A percentile compares a stretch with the other conserved stretches of the same genome.
Evolutionary conservation across 2,329 filamentous ascomycete genomes (phyloP).

Genomic region (Cytospora piceae): DNA sequence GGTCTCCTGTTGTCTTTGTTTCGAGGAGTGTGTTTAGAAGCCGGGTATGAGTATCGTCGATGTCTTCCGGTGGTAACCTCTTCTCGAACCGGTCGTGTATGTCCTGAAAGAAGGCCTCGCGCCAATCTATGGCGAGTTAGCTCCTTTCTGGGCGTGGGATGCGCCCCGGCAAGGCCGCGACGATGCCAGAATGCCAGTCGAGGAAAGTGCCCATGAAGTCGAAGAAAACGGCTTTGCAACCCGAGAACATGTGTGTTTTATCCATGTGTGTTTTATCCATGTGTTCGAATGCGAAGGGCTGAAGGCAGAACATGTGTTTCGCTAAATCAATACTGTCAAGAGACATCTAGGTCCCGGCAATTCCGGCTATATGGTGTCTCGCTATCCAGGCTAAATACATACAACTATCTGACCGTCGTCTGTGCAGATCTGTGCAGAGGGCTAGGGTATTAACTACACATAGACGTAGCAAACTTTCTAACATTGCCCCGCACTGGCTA

Average conservation of each 20-base stretch:
- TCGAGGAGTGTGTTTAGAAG: constrained; percentile 45
- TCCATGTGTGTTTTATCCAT: not conserved
- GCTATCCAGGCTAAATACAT: no score
- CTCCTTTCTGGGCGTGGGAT: constrained; percentile 41
- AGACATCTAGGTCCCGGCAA: no score
- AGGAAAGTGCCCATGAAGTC: constrained; percentile 64
- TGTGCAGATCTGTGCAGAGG: no score
- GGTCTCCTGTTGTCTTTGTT: constrained; percentile 30
- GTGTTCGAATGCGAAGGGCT: not conserved
- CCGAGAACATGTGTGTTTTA: not conserved
- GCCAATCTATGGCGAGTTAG: constrained; percentile 54
- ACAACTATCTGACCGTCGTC: no score
- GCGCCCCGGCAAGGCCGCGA: constrained; percentile 40
- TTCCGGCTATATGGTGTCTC: no score
- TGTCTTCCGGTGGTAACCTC: constrained; percentile 48
- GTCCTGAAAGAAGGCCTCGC: constrained; percentile 52
- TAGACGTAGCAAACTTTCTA: no score
- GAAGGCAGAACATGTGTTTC: not conserved
- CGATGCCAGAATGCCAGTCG: constrained; percentile 53
- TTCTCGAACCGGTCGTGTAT: constrained; percentile 44
- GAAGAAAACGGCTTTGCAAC: constrained; percentile 54
- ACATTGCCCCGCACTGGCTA: no score
- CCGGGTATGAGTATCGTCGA: constrained; percentile 53
- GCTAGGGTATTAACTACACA: no score
- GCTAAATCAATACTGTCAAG: no score